Base-by-base conservation (phyloP, 805 yeast species). In the Lachancea sp. region DNA sequence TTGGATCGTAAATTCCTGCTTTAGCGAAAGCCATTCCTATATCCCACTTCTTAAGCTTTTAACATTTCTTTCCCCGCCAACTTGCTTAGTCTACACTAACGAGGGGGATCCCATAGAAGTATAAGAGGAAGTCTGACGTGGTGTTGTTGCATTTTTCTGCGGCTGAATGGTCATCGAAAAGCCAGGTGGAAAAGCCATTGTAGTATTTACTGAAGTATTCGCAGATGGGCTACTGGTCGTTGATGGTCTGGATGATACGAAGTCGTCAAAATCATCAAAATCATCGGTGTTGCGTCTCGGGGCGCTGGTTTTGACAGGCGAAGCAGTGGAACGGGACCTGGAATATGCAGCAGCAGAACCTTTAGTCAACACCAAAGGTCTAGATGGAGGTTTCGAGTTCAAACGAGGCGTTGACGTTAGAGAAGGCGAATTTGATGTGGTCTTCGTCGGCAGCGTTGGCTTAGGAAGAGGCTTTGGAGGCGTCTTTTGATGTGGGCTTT, bases 161-260 rank as follows among this genome's bases (percentile, higher is more conserved):
- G 60, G 70, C 36, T 54, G 70, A 22, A 67, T 43, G 5, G 65
- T 49, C 23, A 60, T 56, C 1, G 69, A 65, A 39, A 69, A 68
- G 5, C 74, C 72, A 2, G 72, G 74, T 15, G 73, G 73, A 7
- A 64, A 49, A 28, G 56, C 43, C 1, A 40, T 12, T 2, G 48
- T 29, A 19, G 45, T 33, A 8, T 26, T 20, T 13, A 39, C 26
- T 18, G 33, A 40, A 41, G 22, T 42, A 23, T 16, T 38, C 17
- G 22, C 16, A n/a, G 46, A 41, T 12, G 61, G 49, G 9, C n/a
- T 4, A 15, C 35, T 32, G 5, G 12, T 20, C 6, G 26, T 20
- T 9, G 53, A 30, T 0, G 46, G 38, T 11, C 51, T 40, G 2
- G 60, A 44, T 2, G 60, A 49, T 26, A 62, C 61, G 18, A 61